Evolutionary conservation across 768 basidiomycete species (phyloP), one percentile per base, ranked within the genome.

Genomic region (Agaricus blazei): DNA sequence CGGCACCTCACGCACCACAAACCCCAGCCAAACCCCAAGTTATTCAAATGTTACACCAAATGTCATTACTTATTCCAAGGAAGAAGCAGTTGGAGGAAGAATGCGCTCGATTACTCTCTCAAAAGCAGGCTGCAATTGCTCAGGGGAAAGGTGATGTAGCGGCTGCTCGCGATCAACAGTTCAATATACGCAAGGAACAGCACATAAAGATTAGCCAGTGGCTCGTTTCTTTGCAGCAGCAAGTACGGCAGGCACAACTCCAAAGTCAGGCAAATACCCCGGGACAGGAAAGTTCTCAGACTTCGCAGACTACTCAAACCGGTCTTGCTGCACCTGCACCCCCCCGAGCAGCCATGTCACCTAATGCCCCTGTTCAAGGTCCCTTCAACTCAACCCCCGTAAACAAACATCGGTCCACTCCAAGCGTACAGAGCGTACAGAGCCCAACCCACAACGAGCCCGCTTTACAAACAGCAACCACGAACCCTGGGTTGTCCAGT

Each of bases 1-100:
- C 8, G 7, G 8, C 34, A 34, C 5, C 34, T 8, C 34, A 34
- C 11, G 34, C 54, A 8, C 54, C 54, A 1, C 34, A 54, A n/a
- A 49, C 55, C 1, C 50, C 62, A 31, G 54, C 60, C 28, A 70
- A 67, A 40, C 57, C 67, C 58, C 50, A 51, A 46, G 42, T 51
- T 11, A 47, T 26, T 14, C 58, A 52, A 26, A 37, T 51, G 8
- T 44, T 52, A 24, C 44, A 48, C 12, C 56, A 47, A 36, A 23
- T 40, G 6, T 42, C 48, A n/a, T 2, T 50, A 2, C 15, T 56
- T 26, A 1, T 50, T 3, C 3, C 40, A 23, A 56, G 50, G 37
- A 23, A 29, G 34, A 49, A 45, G 41, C 54, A 56, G 34, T 11
- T 56, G 12, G 54, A 56, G 24, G 54, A 56, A 4, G 54, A 56